A percentile compares a stretch with the other conserved stretches of the same genome.
phyloP scores from a whole-genome alignment of 2,329 filamentous ascomycete species.

The Coniochaeta sp. region DNA sequence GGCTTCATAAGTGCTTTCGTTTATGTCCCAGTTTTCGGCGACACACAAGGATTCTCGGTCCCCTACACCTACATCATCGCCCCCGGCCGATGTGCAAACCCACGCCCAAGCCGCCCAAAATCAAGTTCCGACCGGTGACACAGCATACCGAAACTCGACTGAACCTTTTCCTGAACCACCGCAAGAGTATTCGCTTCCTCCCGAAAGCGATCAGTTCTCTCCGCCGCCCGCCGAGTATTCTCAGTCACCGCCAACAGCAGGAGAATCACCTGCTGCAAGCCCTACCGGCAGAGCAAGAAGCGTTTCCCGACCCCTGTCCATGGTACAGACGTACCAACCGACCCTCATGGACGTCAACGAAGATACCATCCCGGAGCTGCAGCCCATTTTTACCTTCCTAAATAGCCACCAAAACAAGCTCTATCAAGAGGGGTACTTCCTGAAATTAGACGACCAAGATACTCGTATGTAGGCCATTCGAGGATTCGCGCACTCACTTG shows the following conservation, averaged over 20 bases:
- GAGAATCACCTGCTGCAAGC: constrained; percentile 34
- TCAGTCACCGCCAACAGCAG: constrained; percentile 25
- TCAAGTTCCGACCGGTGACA: not conserved
- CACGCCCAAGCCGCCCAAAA: constrained; percentile 1
- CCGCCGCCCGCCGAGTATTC: constrained; percentile 30
- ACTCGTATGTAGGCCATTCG: constrained; percentile 65
- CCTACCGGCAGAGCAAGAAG: constrained; percentile 35
- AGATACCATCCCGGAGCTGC: constrained; percentile 86
- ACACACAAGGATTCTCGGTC: constrained; percentile 32
- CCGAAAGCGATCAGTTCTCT: constrained; percentile 17
- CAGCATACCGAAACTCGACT: constrained; percentile 2
- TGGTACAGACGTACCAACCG: constrained; percentile 79
- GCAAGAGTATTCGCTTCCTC: constrained; percentile 12
- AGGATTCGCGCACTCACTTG: constrained; percentile 10
- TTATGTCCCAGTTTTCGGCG: constrained; percentile 74
- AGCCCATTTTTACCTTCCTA: constrained; percentile 87
- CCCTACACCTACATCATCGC: constrained; percentile 37
- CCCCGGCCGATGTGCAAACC: constrained; percentile 25
- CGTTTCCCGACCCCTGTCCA: constrained; percentile 69
- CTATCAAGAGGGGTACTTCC: constrained; percentile 95
- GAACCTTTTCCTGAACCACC: constrained; percentile 6
- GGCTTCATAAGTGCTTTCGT: constrained; percentile 59
- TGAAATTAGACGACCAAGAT: constrained; percentile 94
- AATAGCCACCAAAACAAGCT: constrained; percentile 95
- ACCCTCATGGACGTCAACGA: constrained; percentile 77